phyloP scores from a whole-genome alignment of 257 asterid species.

The Nicotiana sylvestris region DNA sequence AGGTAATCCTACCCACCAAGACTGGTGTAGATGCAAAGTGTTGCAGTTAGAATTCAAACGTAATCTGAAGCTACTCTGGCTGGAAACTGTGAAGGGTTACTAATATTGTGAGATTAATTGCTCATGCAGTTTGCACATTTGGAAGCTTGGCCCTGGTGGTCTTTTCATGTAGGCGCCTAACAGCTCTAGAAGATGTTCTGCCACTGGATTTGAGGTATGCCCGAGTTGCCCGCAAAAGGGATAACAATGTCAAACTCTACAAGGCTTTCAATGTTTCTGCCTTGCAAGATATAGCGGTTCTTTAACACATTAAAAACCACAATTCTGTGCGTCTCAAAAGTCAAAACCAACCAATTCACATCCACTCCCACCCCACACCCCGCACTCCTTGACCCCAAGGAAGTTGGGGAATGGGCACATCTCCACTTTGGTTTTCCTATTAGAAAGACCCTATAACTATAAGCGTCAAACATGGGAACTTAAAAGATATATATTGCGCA shows the following conservation, averaged over 20 bases:
- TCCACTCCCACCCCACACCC: background rate
- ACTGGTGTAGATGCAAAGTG: background rate
- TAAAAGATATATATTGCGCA: background rate
- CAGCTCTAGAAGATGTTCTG: background rate
- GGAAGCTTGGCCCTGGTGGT: background rate
- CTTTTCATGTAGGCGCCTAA: background rate
- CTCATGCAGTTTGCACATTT: background rate
- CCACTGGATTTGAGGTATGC: background rate
- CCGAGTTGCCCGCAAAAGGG: background rate
- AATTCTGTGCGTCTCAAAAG: background rate
- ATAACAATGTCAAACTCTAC: background rate
- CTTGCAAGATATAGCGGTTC: background rate
- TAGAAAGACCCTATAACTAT: background rate
- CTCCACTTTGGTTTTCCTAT: background rate
- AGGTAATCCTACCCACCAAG: background rate
- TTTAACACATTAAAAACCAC: background rate
- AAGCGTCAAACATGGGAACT: background rate
- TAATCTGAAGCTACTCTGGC: background rate
- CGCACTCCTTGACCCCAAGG: background rate
- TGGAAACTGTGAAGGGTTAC: background rate
- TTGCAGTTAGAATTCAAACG: background rate
- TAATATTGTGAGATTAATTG: background rate
- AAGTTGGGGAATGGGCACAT: background rate
- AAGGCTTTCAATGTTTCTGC: constrained; percentile 3
- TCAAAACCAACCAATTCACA: background rate